Base-by-base conservation (phyloP, 2,329 filamentous ascomycete genomes). In the Xylariales sp. region DNA sequence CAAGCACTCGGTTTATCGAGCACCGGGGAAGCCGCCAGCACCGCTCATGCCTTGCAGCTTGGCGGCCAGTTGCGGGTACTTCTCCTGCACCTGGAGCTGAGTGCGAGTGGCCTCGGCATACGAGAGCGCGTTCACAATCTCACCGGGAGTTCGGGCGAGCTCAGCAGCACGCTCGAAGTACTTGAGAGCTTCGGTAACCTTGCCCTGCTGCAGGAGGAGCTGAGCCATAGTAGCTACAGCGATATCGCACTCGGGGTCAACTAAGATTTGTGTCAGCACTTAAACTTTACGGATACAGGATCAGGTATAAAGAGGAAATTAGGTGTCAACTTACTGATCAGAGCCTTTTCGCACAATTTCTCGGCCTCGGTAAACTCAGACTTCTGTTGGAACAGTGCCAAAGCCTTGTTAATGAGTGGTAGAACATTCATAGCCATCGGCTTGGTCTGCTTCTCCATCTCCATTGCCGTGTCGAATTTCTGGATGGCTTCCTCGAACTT, bases 151-250 rank as follows among this genome's bases (percentile, higher is more conserved):
- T 53, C 93, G 77, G 32, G 89, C 90, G 37, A 98, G 81, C 67
- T 97, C 90, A 19, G 91, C 93, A 2, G 93, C 93, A 44, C 88
- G 85, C 73, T 97, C 90, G 60, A 98, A 98, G 72, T 97, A 97
- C 65, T 85, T 88, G 49, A 98, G 81, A 1, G 93, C 93, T 46
- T 96, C 88, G 24, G 85, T 86, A 41, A 98, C 91, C 70, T 96
- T 96, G 63, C 93, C 93, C 72, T 97, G 93, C 65, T 98, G 93
- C 24, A 98, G 78, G 37, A 98, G 82, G 29, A 98, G 80, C 66
- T 98, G 93, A 10, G 93, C 93, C 88, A 98, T 96, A 38, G 93
- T 98, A 37, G 93, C 93, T 29, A 98, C 93, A 29, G 93, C 93
- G 57, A 98, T 98, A 56, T 98, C 93, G 60, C 93, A 98, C 63